Evolutionary conservation across 176 grass and related monocot species (phyloP), one percentile per base, ranked within the genome.

Genomic region (Carex scoparia): DNA sequence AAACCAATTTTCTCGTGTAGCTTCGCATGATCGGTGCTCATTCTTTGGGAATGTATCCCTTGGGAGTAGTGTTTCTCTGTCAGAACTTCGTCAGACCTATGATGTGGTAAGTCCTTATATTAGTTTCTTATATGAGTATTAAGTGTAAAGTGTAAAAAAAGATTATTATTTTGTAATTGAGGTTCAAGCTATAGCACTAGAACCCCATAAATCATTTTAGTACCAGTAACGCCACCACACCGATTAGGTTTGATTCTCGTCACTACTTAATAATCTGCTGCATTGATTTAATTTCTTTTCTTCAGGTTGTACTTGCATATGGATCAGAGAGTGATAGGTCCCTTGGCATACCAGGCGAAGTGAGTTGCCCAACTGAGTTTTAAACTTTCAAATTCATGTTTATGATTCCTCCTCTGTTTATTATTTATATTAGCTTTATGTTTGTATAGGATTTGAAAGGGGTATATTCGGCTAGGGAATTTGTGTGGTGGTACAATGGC

Each of bases 401-500:
- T 57, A 4, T 81, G 4, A 57, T 85, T 86, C 58, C 2, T 79
- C 10, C 84, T 4, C 58, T 46, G 5, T 14, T 90, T 8, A 23
- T 4, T 86, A 61, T 81, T 8, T 57, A 57, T 80, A 55, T 81
- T 75, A 33, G 85, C 3, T 51, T 81, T 5, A 69, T 89, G 65
- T 12, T 85, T 70, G 46, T 90, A 5, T 87, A 94, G 95, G 85
- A 92, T 85, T 87, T 98, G 85, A 90, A 30, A 83, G 93, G 93
- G 65, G 90, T 98, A 88, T 38, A 92, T 91, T 98, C 93, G 58
- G 91, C 95, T 69, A 89, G 95, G 65, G 93, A 98, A 82, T 98
- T 98, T 79, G 93, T 95, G 31, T 98, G 95, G 95, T 98, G 93
- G 93, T 98, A 98, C 70, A 98, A 98, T 92, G 95, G 95, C 33